Conservation (phyloP, 768 basidiomycete genomes). For the Suillus lakei region DNA sequence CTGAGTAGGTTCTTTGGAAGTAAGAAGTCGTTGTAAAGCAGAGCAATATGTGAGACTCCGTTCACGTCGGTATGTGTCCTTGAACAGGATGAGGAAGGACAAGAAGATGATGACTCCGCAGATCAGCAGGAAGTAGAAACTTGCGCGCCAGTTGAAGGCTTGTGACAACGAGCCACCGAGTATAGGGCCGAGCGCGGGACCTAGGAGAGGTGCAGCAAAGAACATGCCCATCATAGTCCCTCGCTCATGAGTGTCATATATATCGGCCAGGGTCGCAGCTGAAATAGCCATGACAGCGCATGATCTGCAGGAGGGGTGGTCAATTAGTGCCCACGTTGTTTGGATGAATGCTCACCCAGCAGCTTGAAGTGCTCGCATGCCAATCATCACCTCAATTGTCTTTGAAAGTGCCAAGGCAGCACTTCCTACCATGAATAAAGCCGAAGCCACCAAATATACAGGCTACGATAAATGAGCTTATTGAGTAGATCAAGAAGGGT, state of each 20-base stretch:
- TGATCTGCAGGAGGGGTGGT: constrained; percentile 43
- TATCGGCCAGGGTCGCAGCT: constrained; percentile 78
- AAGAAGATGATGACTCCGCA: constrained; percentile 58
- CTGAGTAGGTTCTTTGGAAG: constrained; percentile 25
- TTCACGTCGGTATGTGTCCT: constrained; percentile 82
- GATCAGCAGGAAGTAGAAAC: constrained; percentile 82
- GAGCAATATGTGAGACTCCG: constrained; percentile 82
- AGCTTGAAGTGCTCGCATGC: constrained; percentile 71
- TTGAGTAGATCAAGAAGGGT: neutral
- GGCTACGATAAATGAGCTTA: constrained; percentile 36
- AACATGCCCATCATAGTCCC: constrained; percentile 84
- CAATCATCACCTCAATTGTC: constrained; percentile 60
- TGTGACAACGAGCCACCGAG: constrained; percentile 72
- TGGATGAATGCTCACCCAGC: constrained; percentile 49
- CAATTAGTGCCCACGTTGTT: constrained; percentile 6
- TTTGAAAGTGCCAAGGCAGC: constrained; percentile 60
- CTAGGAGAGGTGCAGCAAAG: constrained; percentile 81
- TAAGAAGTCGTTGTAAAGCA: constrained; percentile 53
- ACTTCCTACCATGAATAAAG: constrained; percentile 58
- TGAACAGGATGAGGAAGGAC: constrained; percentile 69
- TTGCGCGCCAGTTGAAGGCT: constrained; percentile 75
- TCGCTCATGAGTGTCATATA: constrained; percentile 74
- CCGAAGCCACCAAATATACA: constrained; percentile 58
- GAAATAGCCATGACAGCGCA: constrained; percentile 74
- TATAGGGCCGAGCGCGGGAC: constrained; percentile 73